Conservation (phyloP, 208 protist genomes). For the Trypanosomatidae sp. region DNA sequence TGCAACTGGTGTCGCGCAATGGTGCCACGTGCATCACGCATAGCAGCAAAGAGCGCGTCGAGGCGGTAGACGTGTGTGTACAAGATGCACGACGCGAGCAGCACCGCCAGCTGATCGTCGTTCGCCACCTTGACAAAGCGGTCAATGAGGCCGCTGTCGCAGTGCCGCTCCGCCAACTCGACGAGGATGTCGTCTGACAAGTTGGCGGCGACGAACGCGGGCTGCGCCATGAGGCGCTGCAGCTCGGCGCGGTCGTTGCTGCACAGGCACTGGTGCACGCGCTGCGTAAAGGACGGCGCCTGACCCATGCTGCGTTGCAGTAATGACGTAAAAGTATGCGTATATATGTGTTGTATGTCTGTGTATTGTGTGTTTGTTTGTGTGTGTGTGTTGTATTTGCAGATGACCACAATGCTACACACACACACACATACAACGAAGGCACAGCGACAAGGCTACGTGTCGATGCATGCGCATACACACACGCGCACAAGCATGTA, state of each 20-base stretch:
- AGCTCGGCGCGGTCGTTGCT: slow-evolving; percentile 33
- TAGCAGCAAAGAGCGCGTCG: slow-evolving; percentile 23
- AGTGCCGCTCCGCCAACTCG: slow-evolving; percentile 35
- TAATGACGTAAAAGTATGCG: background rate
- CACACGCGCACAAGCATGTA: background rate
- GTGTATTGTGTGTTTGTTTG: too few species aligned
- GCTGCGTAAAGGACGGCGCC: slow-evolving; percentile 17
- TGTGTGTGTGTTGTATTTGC: too few species aligned
- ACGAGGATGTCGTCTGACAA: slow-evolving; percentile 39
- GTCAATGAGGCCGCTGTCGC: slow-evolving; percentile 25
- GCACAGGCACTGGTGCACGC: slow-evolving; percentile 41
- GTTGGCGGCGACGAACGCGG: slow-evolving; percentile 19
- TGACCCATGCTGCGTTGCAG: slow-evolving; percentile 19
- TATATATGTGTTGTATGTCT: too few species aligned
- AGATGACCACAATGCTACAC: too few species aligned
- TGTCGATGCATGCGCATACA: background rate
- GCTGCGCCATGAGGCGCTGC: slow-evolving; percentile 12
- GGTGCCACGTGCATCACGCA: slow-evolving; percentile 23
- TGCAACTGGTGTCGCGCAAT: slow-evolving; percentile 45
- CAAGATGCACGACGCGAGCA: slow-evolving; percentile 43
- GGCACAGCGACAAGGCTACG: background rate
- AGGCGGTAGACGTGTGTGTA: slow-evolving; percentile 37
- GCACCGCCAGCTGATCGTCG: slow-evolving; percentile 52
- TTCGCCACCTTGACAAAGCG: slow-evolving; percentile 35
- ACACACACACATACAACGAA: background rate